Percentiles rank a stretch among this genome's conserved stretches.
These are phyloP conservation scores for Knufia fluminis DNA, from an alignment of 2,329 filamentous ascomycete genomes.

Conservation along the genomic window DNA sequence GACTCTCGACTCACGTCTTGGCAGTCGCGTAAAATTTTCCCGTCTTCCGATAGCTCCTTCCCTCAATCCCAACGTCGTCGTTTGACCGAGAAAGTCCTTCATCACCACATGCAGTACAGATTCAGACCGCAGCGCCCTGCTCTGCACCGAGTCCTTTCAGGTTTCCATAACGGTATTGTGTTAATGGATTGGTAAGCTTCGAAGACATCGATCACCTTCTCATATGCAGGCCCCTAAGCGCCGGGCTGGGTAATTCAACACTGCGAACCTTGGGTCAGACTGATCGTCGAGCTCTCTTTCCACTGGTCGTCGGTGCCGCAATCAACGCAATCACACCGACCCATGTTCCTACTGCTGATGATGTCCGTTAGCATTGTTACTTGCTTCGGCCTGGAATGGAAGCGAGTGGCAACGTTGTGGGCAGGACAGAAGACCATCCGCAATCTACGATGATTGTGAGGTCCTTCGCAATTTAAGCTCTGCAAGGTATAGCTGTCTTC, in stretches of 20 bases:
- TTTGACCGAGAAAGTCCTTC: no score
- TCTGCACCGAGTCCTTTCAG: background rate
- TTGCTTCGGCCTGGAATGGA: no score
- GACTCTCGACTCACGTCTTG: no score
- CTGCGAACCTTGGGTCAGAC: background rate
- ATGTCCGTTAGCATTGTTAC: background rate
- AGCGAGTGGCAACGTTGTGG: background rate
- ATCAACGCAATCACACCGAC: background rate
- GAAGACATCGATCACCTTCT: background rate
- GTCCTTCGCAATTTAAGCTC: background rate
- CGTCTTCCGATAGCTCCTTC: no score
- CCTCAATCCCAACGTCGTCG: no score
- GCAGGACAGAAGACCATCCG: background rate
- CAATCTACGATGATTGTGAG: background rate
- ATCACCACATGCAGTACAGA: no score
- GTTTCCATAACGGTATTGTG: background rate
- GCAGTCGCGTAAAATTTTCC: no score
- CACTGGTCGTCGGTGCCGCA: background rate
- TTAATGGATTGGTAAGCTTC: background rate
- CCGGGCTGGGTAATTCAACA: background rate
- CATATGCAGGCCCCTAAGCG: background rate
- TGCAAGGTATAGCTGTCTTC: background rate
- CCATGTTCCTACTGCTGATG: background rate
- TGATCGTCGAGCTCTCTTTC: background rate
- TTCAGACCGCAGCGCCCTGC: no score